phyloP scores from a whole-genome alignment of 139 green algal genomes.

The Chlamydomonas urium region DNA sequence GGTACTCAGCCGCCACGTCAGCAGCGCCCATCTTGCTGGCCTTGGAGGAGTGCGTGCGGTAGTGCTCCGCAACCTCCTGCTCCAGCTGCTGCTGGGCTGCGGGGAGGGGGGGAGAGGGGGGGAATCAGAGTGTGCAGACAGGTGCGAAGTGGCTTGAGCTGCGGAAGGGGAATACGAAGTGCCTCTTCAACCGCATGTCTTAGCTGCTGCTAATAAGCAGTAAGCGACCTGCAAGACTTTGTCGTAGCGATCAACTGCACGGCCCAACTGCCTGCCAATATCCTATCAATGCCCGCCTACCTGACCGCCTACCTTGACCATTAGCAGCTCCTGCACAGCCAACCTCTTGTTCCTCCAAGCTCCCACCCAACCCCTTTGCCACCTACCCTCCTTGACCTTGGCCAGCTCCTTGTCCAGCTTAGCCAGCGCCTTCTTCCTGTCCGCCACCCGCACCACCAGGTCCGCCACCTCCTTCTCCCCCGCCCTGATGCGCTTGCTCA shows the following conservation, averaged over 20 bases:
- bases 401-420: slow-evolving; percentile 29
- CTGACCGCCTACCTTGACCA: too few species aligned
- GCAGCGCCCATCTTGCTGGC: not conserved
- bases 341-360: not conserved
- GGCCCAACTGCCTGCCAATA: too few species aligned
- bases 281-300: too few species aligned
- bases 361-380: not conserved
- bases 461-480: slow-evolving; percentile 42
- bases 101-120: not conserved
- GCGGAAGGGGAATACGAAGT: too few species aligned
- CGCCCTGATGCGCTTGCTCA: slow-evolving; percentile 43
- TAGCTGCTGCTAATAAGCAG: too few species aligned
- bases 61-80: slow-evolving; percentile 27
- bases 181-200: too few species aligned
- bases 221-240: too few species aligned
- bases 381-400: slow-evolving; percentile 15
- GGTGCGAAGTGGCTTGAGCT: too few species aligned
- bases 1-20: slow-evolving; percentile 8
- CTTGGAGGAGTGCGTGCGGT: slow-evolving; percentile 12
- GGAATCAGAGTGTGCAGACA: too few species aligned
- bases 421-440: slow-evolving; percentile 45
- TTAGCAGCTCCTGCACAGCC: not conserved
- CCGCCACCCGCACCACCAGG: slow-evolving; percentile 27
- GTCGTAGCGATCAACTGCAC: too few species aligned
- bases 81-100: slow-evolving; percentile 24